These are phyloP conservation scores for Aspergillus sparsus DNA, from an alignment of 495 filamentous ascomycete species.

Conservation along the genomic window DNA sequence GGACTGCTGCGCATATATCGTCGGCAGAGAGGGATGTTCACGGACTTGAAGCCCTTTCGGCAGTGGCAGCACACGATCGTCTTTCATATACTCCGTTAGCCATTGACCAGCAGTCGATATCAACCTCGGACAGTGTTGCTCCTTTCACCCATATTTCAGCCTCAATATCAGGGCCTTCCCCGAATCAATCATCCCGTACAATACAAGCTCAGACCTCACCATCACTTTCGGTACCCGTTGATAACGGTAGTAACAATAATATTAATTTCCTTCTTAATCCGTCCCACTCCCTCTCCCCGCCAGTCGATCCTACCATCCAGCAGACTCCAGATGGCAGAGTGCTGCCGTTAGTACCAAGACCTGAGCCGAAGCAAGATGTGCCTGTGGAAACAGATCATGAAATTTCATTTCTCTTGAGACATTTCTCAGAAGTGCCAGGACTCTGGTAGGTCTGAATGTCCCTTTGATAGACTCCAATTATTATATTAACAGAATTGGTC, in stretches of 20 bases:
- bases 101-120: constrained; percentile 25
- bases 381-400: constrained; percentile 55
- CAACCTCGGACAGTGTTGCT: constrained; percentile 19
- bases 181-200: constrained; percentile 33
- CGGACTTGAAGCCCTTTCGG: constrained; percentile 58
- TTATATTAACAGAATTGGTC: constrained; percentile 22
- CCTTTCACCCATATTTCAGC: constrained; percentile 24
- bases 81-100: constrained; percentile 37
- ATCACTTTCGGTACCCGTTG: constrained; percentile 40
- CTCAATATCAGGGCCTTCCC: constrained; percentile 39
- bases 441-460: constrained; percentile 47
- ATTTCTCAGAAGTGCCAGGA: constrained; percentile 62
- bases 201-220: constrained; percentile 42
- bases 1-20: constrained; percentile 25
- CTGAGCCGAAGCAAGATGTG: constrained; percentile 27
- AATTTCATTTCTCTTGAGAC: constrained; percentile 59
- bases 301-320: constrained; percentile 47
- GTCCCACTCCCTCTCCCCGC: constrained; percentile 49
- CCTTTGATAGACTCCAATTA: neutral
- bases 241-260: constrained; percentile 48
- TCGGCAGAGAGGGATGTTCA: constrained; percentile 43
- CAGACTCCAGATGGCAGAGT: constrained; percentile 34
- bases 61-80: constrained; percentile 55
- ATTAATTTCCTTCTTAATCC: constrained; percentile 62
- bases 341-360: constrained; percentile 33